A percentile compares a stretch with the other conserved stretches of the same genome.
These are phyloP conservation scores for Mycena crocata DNA, from an alignment of 768 basidiomycete species.

Conservation along the genomic window DNA sequence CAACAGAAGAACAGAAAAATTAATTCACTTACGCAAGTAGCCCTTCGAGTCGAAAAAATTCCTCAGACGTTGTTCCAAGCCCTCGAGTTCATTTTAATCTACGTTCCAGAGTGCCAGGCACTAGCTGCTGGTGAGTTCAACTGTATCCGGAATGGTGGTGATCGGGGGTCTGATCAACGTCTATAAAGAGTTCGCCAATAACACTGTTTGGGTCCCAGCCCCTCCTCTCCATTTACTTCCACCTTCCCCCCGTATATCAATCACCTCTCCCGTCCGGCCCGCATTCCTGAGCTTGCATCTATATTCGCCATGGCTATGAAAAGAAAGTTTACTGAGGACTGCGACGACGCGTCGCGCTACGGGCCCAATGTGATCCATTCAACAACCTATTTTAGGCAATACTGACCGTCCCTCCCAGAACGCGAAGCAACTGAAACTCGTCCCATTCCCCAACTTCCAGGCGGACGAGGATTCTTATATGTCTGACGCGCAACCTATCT, in stretches of 20 bases:
- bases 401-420: slow-evolving; percentile 50
- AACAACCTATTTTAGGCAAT: slow-evolving; percentile 33
- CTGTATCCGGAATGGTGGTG: too few relatives aligned
- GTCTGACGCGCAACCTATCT: slow-evolving; percentile 73
- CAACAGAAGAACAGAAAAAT: too few relatives aligned
- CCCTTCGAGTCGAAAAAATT: too few relatives aligned
- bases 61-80: too few relatives aligned
- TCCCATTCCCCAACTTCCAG: slow-evolving; percentile 78
- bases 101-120: too few relatives aligned
- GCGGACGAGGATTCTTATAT: slow-evolving; percentile 76
- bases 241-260: neutral
- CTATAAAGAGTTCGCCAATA: neutral
- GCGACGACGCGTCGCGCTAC: slow-evolving; percentile 54
- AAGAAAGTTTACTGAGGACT: slow-evolving; percentile 76
- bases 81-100: too few relatives aligned
- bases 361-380: slow-evolving; percentile 57
- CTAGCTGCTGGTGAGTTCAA: too few relatives aligned
- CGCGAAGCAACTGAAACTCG: slow-evolving; percentile 77
- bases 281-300: slow-evolving; percentile 15
- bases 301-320: slow-evolving; percentile 74
- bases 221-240: slow-evolving; percentile 5
- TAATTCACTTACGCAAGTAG: too few relatives aligned
- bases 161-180: too few relatives aligned
- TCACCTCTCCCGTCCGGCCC: neutral
- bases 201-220: neutral